These are phyloP conservation scores for Phytophthora meadii DNA, from an alignment of 352 stramenopile species.

Conservation along the genomic window DNA sequence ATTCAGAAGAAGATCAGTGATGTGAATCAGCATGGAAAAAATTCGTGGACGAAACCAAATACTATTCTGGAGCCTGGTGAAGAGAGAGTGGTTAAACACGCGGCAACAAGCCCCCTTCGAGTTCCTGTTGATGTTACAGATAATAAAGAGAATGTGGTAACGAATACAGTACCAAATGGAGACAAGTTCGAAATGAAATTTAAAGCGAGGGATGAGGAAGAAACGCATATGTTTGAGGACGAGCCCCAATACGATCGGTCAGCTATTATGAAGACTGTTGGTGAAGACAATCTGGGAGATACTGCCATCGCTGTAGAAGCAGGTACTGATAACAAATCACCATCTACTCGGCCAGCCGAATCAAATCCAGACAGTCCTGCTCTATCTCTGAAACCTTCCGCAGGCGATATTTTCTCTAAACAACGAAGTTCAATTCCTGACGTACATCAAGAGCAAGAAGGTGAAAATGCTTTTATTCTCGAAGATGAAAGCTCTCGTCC, in stretches of 20 bases:
- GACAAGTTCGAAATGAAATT: neutral
- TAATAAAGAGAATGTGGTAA: conserved; percentile 21
- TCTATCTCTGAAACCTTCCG: neutral
- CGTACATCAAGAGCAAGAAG: neutral
- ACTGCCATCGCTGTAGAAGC: neutral
- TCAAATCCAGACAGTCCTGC: neutral
- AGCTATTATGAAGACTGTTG: no score
- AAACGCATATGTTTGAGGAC: neutral
- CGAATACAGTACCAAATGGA: conserved; percentile 8
- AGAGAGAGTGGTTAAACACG: conserved; percentile 7
- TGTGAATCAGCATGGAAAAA: neutral
- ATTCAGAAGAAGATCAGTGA: neutral
- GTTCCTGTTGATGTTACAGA: neutral
- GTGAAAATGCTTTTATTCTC: neutral
- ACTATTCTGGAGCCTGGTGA: neutral
- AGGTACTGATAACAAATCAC: neutral
- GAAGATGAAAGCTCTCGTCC: conserved; percentile 13
- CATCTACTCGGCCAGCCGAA: neutral
- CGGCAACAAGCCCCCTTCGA: conserved; percentile 16
- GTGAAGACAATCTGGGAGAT: neutral
- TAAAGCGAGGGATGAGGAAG: neutral
- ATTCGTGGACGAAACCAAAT: conserved; percentile 10
- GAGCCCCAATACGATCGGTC: neutral
- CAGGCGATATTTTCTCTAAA: neutral
- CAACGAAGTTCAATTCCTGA: neutral